phyloP scores from a whole-genome alignment of 192 early-diverging fungal genomes.

The Rhizophagus clarus region DNA sequence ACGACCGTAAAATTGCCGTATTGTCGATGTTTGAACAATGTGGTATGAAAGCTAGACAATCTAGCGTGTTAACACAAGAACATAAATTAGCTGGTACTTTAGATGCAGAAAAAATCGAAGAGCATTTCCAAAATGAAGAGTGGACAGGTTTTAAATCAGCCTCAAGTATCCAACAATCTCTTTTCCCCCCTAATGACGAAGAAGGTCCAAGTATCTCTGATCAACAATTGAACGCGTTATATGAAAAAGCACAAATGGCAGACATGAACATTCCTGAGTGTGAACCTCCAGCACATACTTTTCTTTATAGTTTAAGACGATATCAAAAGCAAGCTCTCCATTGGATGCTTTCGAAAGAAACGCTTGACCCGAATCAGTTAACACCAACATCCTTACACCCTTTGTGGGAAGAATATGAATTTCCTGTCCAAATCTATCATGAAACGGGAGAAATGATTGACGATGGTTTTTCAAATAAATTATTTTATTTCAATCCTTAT shows the following conservation, averaged over 20 bases:
- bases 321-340: constrained; percentile 55
- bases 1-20: neutral
- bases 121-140: constrained; percentile 39
- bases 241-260: constrained; percentile 58
- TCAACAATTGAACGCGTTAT: constrained; percentile 51
- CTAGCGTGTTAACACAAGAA: constrained; percentile 37
- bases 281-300: constrained; percentile 45
- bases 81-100: constrained; percentile 37
- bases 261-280: constrained; percentile 48
- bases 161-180: constrained; percentile 29
- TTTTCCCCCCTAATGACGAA: constrained; percentile 19
- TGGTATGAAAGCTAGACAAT: constrained; percentile 35
- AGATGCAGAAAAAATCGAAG: constrained; percentile 32
- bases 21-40: constrained; percentile 20
- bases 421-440: constrained; percentile 34
- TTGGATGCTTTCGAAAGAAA: constrained; percentile 57
- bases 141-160: constrained; percentile 29
- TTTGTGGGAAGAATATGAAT: constrained; percentile 56
- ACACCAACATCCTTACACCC: constrained; percentile 51
- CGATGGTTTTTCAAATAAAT: neutral
- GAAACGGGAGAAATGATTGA: constrained; percentile 27
- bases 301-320: constrained; percentile 46
- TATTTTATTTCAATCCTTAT: neutral
- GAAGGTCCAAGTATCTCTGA: constrained; percentile 52
- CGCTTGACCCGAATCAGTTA: neutral